Evolutionary conservation across 805 yeast genomes (phyloP), one percentile per base, ranked within the genome.

Genomic region (Hanseniaspora hatyaiensis): DNA sequence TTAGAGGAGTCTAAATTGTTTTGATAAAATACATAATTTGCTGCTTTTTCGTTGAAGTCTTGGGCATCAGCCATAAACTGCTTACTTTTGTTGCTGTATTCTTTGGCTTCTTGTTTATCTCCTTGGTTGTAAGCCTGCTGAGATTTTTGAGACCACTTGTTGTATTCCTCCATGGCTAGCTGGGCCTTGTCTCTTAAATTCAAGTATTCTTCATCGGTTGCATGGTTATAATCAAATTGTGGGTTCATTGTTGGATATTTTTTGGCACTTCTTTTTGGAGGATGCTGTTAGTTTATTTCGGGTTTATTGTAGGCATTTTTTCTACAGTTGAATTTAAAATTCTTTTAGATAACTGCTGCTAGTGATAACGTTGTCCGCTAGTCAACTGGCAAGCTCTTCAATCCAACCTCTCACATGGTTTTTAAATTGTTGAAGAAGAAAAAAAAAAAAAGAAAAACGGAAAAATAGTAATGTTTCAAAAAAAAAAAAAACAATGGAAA

Each of bases 1-100:
- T 71, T 70, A 28, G 74, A 78, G n/a, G 89, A 79, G 58, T 88
- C 96, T 33, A 84, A 75, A 59, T 89, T 89, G 62, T 89, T 89
- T 54, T 82, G 88, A 36, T 79, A 68, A 61, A 89, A 89, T 1
- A 84, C 95, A 58, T 80, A 87, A 61, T 80, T 85, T 1, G 96
- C 96, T 3, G 97, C 98, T 62, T 78, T 76, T 16, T 69, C 66
- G 63, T 88, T 88, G 59, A 71, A 75, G 32, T 68, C 60, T 37
- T 86, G 94, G 29, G 86, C 92, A 53, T 78, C 65, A 0, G 58
- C 63, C 24, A 67, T 68, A 51, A 76, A 77, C 51, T 70, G 60
- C 58, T 84, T 80, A 28, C 89, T 80, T 58, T 78, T 65, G 31
- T 75, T 77, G 43, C 94, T 81, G 51, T 83, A 67, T 51, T 76